These are phyloP conservation scores for Musa schizocarpa DNA, from an alignment of 176 grass and related monocot genomes.

Conservation along the genomic window DNA sequence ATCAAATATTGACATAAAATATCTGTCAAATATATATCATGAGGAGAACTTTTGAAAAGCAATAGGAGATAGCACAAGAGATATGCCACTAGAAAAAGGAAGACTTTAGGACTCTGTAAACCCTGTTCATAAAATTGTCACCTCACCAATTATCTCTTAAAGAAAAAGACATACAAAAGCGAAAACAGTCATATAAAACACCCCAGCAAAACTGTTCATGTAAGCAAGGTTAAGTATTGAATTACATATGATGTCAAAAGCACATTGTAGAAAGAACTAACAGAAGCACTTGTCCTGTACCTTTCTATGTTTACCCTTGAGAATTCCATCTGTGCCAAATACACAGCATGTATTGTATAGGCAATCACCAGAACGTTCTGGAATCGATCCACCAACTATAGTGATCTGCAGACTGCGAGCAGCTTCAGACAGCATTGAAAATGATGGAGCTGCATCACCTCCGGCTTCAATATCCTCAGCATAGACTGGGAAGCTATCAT, in stretches of 20 bases:
- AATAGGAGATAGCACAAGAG: no score
- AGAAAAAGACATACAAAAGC: not conserved
- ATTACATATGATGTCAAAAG: not conserved
- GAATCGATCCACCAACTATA: constrained; percentile 91
- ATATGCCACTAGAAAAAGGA: not conserved
- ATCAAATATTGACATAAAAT: not conserved
- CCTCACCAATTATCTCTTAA: not conserved
- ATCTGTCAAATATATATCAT: not conserved
- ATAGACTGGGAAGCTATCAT: constrained; percentile 84
- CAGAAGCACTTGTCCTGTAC: constrained; percentile 21
- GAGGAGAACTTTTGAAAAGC: not conserved
- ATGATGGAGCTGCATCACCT: constrained; percentile 62
- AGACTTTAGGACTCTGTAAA: no score
- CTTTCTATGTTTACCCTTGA: constrained; percentile 95
- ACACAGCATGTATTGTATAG: constrained; percentile 90
- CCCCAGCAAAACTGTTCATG: not conserved
- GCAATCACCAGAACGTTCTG: constrained; percentile 58
- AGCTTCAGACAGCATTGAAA: constrained; percentile 78
- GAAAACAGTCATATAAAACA: not conserved
- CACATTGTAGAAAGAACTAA: not conserved
- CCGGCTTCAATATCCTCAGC: constrained; percentile 92
- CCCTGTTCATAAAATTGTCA: not conserved
- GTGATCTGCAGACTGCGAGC: constrained; percentile 59
- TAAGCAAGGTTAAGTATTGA: not conserved
- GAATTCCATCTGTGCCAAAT: constrained; percentile 81